Conservation (phyloP, 179 eudicot species). For the Actinidia chinensis region DNA sequence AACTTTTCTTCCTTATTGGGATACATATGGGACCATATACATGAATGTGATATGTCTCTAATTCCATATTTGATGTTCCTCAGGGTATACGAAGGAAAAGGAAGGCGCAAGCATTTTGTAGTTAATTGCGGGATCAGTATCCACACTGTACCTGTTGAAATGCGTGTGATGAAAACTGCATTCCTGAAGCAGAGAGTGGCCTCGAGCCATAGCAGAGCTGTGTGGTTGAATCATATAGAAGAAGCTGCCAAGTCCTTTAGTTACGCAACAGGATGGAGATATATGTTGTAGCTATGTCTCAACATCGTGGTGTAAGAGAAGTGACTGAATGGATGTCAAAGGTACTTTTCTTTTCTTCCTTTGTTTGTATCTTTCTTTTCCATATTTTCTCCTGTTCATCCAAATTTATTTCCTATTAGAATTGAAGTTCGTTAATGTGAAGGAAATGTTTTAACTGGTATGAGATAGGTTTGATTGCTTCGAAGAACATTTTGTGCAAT, state of each 20-base stretch:
- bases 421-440: neutral
- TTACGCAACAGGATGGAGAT: conserved; percentile 66
- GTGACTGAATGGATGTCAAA: conserved; percentile 74
- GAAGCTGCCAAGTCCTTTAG: conserved; percentile 64
- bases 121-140: conserved; percentile 59
- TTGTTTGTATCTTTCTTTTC: neutral
- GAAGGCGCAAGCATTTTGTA: conserved; percentile 57
- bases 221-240: conserved; percentile 59
- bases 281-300: conserved; percentile 58
- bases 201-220: conserved; percentile 53
- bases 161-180: conserved; percentile 64
- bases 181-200: conserved; percentile 75
- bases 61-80: neutral
- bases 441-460: neutral
- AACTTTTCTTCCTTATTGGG: neutral
- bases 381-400: neutral
- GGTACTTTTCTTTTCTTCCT: conserved; percentile 28
- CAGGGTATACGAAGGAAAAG: conserved; percentile 65
- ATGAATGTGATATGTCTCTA: neutral
- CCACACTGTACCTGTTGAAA: conserved; percentile 57
- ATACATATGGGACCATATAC: neutral
- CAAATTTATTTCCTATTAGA: neutral
- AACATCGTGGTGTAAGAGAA: conserved; percentile 61
- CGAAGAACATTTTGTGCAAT: neutral
- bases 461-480: conserved; percentile 1